Conservation (phyloP, 1,284 basidiomycete genomes). For the Trichosporon coremiiforme region DNA sequence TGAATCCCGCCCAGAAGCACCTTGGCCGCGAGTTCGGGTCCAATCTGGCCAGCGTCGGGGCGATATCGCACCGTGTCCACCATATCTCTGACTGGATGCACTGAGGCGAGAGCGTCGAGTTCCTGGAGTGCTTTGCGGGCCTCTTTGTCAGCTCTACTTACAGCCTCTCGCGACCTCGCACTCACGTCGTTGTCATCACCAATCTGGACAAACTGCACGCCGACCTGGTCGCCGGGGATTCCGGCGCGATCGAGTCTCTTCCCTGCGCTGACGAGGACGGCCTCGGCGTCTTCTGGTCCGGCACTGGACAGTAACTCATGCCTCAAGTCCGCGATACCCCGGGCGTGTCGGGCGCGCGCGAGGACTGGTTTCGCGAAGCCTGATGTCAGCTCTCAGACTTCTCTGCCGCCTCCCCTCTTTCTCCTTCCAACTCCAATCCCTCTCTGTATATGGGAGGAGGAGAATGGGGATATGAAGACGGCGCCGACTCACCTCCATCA, state of each 20-base stretch:
- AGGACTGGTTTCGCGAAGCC: slow-evolving; percentile 41
- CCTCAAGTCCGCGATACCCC: slow-evolving; percentile 27
- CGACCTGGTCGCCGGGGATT: slow-evolving; percentile 55
- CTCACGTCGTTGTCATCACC: slow-evolving; percentile 49
- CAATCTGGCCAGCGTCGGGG: slow-evolving; percentile 39
- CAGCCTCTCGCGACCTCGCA: not conserved
- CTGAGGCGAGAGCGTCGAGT: slow-evolving; percentile 55
- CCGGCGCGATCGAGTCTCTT: slow-evolving; percentile 53
- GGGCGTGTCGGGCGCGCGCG: slow-evolving; percentile 26
- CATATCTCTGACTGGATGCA: slow-evolving; percentile 22
- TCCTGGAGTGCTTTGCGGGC: slow-evolving; percentile 50
- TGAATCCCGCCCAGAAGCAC: slow-evolving; percentile 52
- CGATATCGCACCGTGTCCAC: slow-evolving; percentile 52
- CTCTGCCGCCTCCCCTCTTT: not conserved
- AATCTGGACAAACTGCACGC: slow-evolving; percentile 57
- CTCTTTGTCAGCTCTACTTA: slow-evolving; percentile 25
- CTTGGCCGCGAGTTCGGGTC: slow-evolving; percentile 47
- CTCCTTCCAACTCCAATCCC: too few species aligned
- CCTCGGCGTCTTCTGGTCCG: slow-evolving; percentile 48
- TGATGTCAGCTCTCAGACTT: slow-evolving; percentile 25
- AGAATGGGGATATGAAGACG: not conserved
- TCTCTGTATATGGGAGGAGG: too few species aligned
- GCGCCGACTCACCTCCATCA: slow-evolving; percentile 37
- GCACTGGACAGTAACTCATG: slow-evolving; percentile 31
- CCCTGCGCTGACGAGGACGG: slow-evolving; percentile 42